Evolutionary conservation across 2,329 filamentous ascomycete species (phyloP).

Genomic region (Venturia pyrina): DNA sequence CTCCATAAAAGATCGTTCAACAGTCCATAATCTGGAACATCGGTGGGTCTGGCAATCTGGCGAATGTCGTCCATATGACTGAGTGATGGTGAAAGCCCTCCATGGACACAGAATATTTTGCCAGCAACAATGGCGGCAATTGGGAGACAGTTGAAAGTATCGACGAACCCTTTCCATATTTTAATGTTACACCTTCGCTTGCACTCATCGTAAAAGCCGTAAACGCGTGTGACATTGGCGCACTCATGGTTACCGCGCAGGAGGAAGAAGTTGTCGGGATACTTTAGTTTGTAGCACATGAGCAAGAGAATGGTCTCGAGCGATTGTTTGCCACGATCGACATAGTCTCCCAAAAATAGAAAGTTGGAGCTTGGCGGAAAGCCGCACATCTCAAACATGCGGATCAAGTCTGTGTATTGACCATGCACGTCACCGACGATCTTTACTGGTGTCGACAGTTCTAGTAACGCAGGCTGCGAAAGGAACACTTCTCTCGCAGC

Average conservation of each 20-base stretch:
- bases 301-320: conserved; percentile 88
- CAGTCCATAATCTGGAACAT: conserved; percentile 92
- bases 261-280: conserved; percentile 94
- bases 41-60: conserved; percentile 87
- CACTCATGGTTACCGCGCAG: conserved; percentile 94
- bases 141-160: conserved; percentile 90
- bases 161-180: conserved; percentile 95
- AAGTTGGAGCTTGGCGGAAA: conserved; percentile 90
- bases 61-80: conserved; percentile 98
- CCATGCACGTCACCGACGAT: conserved; percentile 96
- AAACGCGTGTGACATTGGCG: conserved; percentile 89
- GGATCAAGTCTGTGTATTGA: conserved; percentile 90
- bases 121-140: conserved; percentile 95
- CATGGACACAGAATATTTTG: conserved; percentile 97
- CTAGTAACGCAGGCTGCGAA: conserved; percentile 81
- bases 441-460: conserved; percentile 91
- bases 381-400: conserved; percentile 97
- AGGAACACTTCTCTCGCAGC: conserved; percentile 82
- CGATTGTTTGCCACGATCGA: conserved; percentile 92
- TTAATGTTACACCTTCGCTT: conserved; percentile 94
- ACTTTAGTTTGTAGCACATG: conserved; percentile 95
- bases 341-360: conserved; percentile 90
- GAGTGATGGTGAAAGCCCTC: conserved; percentile 82
- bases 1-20: conserved; percentile 96
- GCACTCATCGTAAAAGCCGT: conserved; percentile 97